phyloP scores from a whole-genome alignment of 2,329 filamentous ascomycete species.

The Trichocomaceae sp. region DNA sequence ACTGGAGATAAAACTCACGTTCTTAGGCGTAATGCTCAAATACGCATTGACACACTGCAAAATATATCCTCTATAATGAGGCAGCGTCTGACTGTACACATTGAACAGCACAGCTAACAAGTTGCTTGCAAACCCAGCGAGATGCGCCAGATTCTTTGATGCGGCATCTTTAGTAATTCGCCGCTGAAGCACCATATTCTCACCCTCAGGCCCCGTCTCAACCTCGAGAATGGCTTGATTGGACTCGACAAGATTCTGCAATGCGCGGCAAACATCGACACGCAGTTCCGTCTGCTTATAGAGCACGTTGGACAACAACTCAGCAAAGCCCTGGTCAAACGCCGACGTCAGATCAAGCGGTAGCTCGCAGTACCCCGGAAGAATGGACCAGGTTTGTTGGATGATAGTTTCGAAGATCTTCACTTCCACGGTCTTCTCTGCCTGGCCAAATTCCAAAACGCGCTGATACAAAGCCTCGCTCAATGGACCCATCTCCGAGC shows the following conservation, averaged over 20 bases:
- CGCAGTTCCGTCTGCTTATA: constrained; percentile 88
- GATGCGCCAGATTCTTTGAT: constrained; percentile 70
- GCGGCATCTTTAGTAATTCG: constrained; percentile 70
- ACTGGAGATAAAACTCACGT: constrained; percentile 29
- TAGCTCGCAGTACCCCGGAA: constrained; percentile 91
- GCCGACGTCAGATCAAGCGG: constrained; percentile 69
- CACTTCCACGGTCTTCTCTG: constrained; percentile 87
- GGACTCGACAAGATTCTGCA: constrained; percentile 84
- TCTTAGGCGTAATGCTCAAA: constrained; percentile 73
- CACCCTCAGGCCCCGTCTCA: constrained; percentile 52
- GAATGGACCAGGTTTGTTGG: constrained; percentile 86
- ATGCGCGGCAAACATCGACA: constrained; percentile 75
- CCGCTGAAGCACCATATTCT: constrained; percentile 69
- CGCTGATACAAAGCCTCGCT: constrained; percentile 86
- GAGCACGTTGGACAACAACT: constrained; percentile 81
- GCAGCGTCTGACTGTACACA: constrained; percentile 92
- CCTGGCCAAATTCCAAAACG: constrained; percentile 72
- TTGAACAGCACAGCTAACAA: constrained; percentile 97
- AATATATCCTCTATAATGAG: constrained; percentile 83
- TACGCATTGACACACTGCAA: constrained; percentile 93
- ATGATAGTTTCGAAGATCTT: constrained; percentile 98
- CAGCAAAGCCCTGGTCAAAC: constrained; percentile 84
- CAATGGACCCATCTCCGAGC: constrained; percentile 74
- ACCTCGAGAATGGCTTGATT: constrained; percentile 73
- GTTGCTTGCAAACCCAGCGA: constrained; percentile 75